phyloP scores from a whole-genome alignment of 2,329 filamentous ascomycete species.

The Trichoderma oligosporum region DNA sequence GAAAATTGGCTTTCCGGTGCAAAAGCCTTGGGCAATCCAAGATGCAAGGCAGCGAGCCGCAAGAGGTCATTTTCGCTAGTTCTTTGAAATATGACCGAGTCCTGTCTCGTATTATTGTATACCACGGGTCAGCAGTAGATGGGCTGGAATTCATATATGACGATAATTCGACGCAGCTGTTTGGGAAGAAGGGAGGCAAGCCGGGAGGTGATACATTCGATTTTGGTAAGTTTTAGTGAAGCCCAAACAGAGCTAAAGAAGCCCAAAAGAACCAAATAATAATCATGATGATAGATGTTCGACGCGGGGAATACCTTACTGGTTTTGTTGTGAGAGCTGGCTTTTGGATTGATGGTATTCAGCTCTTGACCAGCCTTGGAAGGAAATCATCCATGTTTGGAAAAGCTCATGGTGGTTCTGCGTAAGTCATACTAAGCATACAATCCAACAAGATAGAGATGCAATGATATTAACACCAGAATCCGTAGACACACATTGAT shows the following conservation, averaged over 20 bases:
- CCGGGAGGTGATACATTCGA: slow-evolving; percentile 69
- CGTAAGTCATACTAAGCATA: slow-evolving; percentile 56
- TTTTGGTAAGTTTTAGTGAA: slow-evolving; percentile 56
- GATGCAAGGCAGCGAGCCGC: slow-evolving; percentile 64
- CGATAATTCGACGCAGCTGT: slow-evolving; percentile 76
- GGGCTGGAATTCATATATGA: slow-evolving; percentile 93
- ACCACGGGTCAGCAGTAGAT: slow-evolving; percentile 72
- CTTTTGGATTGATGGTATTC: slow-evolving; percentile 80
- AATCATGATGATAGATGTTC: slow-evolving; percentile 61
- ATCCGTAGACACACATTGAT: slow-evolving; percentile 74
- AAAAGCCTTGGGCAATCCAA: slow-evolving; percentile 69
- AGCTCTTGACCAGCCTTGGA: slow-evolving; percentile 85
- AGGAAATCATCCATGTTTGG: slow-evolving; percentile 82
- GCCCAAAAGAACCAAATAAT: neutral
- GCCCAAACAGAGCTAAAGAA: no score
- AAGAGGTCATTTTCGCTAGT: slow-evolving; percentile 73
- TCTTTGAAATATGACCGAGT: slow-evolving; percentile 66
- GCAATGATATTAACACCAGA: slow-evolving; percentile 24
- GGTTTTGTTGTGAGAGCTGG: slow-evolving; percentile 82
- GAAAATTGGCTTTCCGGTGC: slow-evolving; percentile 70
- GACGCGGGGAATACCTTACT: slow-evolving; percentile 78
- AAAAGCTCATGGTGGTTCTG: slow-evolving; percentile 72
- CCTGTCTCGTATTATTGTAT: slow-evolving; percentile 69
- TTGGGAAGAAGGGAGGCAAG: slow-evolving; percentile 75
- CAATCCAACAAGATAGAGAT: neutral